phyloP scores from a whole-genome alignment of 495 filamentous ascomycete species.

The Geopyxis carbonaria region DNA sequence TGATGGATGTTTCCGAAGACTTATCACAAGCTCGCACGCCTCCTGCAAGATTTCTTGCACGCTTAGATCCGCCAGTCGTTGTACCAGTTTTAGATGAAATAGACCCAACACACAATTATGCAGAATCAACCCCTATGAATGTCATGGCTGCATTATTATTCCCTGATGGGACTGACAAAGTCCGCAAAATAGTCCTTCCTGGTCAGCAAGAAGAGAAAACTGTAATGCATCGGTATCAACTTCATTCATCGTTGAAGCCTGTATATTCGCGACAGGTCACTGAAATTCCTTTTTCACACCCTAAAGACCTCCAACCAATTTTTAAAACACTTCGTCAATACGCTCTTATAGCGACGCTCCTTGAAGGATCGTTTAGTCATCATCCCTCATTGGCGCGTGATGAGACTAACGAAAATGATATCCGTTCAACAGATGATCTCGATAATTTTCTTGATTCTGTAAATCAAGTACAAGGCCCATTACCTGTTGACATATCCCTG shows the following conservation, averaged over 20 bases:
- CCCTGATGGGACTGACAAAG: too few relatives aligned
- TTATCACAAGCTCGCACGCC: conserved; percentile 27
- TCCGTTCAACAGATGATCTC: background rate
- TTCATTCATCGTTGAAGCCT: conserved; percentile 42
- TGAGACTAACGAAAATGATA: conserved; percentile 2
- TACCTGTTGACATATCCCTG: conserved; percentile 1
- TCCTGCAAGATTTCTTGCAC: conserved; percentile 66
- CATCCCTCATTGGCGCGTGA: background rate
- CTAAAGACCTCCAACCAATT: conserved; percentile 61
- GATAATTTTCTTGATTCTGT: too few relatives aligned
- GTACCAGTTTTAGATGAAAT: conserved; percentile 50
- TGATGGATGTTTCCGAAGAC: conserved; percentile 25
- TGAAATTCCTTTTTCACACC: conserved; percentile 70
- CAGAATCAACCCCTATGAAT: too few relatives aligned
- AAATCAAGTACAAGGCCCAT: too few relatives aligned
- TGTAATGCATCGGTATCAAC: conserved; percentile 42
- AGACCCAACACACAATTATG: conserved; percentile 27
- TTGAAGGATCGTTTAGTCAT: conserved; percentile 40
- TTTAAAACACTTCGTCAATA: conserved; percentile 64
- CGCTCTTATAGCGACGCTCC: conserved; percentile 45
- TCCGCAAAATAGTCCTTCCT: too few relatives aligned
- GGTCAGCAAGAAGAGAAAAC: conserved; percentile 28
- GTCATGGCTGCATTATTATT: too few relatives aligned
- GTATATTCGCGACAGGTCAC: conserved; percentile 51
- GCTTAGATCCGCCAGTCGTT: conserved; percentile 66